phyloP scores from a whole-genome alignment of 2,329 filamentous ascomycete genomes.

The Fusarium sulawesiense region DNA sequence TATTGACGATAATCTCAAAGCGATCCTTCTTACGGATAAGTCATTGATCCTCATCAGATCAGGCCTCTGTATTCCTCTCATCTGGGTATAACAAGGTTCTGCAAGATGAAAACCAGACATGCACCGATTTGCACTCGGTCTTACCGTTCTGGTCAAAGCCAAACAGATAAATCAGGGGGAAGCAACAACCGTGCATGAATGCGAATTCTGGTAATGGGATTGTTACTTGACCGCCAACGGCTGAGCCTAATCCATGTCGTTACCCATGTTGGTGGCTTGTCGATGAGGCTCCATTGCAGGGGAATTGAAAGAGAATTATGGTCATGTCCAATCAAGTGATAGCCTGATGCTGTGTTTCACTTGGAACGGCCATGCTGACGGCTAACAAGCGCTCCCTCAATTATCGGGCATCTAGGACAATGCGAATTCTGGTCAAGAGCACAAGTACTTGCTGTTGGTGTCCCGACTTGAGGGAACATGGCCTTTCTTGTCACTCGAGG shows the following conservation, averaged over 20 bases:
- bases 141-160: background rate
- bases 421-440: background rate
- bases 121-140: background rate
- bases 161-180: background rate
- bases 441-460: background rate
- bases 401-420: background rate
- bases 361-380: background rate
- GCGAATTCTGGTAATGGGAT: background rate
- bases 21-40: no score
- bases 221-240: background rate
- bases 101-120: background rate
- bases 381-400: background rate
- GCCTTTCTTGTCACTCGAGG: background rate
- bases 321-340: background rate
- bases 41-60: background rate
- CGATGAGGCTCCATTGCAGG: background rate
- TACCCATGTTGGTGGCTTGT: background rate
- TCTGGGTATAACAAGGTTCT: rapidly evolving
- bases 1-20: no score
- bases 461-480: background rate
- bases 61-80: background rate
- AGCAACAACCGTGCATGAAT: background rate
- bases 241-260: background rate
- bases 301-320: background rate
- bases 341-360: background rate